Conservation (phyloP, 2,329 filamentous ascomycete genomes). For the Stagonosporopsis vannaccii region DNA sequence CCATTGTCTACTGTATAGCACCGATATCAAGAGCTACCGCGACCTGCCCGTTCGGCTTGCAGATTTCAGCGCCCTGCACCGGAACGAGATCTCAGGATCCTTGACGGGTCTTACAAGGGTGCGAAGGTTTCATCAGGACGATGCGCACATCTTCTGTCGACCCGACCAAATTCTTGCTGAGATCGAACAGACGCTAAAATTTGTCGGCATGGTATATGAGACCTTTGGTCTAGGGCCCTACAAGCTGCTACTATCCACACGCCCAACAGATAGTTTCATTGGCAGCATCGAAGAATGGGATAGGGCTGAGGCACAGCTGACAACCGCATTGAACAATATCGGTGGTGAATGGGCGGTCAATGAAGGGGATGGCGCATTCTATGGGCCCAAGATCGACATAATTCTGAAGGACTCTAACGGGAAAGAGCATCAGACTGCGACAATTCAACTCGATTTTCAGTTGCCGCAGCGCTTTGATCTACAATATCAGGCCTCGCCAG, state of each 20-base stretch:
- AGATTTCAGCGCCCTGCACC: slow-evolving; percentile 86
- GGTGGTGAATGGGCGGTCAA: slow-evolving; percentile 77
- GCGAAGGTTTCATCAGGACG: slow-evolving; percentile 87
- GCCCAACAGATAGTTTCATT: slow-evolving; percentile 78
- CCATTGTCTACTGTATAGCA: slow-evolving; percentile 83
- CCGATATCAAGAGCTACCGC: slow-evolving; percentile 75
- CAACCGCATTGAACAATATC: slow-evolving; percentile 66
- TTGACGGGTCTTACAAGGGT: slow-evolving; percentile 84
- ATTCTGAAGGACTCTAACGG: slow-evolving; percentile 76
- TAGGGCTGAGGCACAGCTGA: slow-evolving; percentile 71
- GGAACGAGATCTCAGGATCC: slow-evolving; percentile 84
- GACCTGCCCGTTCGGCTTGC: slow-evolving; percentile 85
- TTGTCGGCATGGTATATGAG: slow-evolving; percentile 75
- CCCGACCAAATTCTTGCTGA: slow-evolving; percentile 77
- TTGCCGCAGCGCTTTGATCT: slow-evolving; percentile 82
- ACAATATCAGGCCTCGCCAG: slow-evolving; percentile 74
- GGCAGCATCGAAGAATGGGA: slow-evolving; percentile 75
- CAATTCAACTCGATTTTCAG: slow-evolving; percentile 90
- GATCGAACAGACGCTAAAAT: slow-evolving; percentile 75
- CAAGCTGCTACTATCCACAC: slow-evolving; percentile 78
- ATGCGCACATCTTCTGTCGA: slow-evolving; percentile 89
- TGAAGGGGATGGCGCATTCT: slow-evolving; percentile 85
- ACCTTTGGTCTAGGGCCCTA: slow-evolving; percentile 76
- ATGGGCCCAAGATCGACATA: slow-evolving; percentile 91
- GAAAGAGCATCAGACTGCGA: slow-evolving; percentile 88